These are phyloP conservation scores for Clathrus columnatus DNA, from an alignment of 768 basidiomycete genomes.

Conservation along the genomic window DNA sequence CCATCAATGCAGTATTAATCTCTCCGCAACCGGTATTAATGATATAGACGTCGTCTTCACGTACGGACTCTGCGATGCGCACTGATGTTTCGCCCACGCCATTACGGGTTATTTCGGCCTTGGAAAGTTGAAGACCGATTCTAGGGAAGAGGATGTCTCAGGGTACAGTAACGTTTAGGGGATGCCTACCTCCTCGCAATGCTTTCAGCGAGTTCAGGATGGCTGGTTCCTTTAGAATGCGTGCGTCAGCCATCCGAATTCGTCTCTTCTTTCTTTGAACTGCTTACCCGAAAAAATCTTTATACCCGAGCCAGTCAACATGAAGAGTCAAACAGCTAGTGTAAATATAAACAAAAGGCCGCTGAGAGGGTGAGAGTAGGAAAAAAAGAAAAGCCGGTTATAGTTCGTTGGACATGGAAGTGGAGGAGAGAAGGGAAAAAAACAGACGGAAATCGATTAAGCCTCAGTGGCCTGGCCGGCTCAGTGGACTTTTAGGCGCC, in stretches of 20 bases:
- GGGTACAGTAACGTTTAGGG: background rate
- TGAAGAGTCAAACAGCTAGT: slow-evolving; percentile 18
- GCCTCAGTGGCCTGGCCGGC: background rate
- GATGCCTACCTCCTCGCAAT: slow-evolving; percentile 75
- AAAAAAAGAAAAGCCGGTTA: slow-evolving; percentile 14
- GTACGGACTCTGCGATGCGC: slow-evolving; percentile 88
- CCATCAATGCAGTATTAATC: slow-evolving; percentile 94
- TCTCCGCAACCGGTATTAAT: slow-evolving; percentile 85
- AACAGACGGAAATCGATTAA: slow-evolving; percentile 19
- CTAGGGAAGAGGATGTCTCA: slow-evolving; percentile 31
- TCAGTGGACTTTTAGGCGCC: too few relatives aligned
- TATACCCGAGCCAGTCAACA: slow-evolving; percentile 50
- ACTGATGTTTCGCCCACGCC: slow-evolving; percentile 89
- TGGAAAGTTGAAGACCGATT: slow-evolving; percentile 82
- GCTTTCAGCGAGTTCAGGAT: slow-evolving; percentile 90
- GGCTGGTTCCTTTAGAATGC: slow-evolving; percentile 66
- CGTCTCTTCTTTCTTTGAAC: slow-evolving; percentile 6
- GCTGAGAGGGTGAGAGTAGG: slow-evolving; percentile 14
- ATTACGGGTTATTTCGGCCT: slow-evolving; percentile 80
- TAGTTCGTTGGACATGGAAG: slow-evolving; percentile 12
- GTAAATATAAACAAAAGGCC: background rate
- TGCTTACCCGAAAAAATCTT: slow-evolving; percentile 50
- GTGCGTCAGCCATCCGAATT: slow-evolving; percentile 1
- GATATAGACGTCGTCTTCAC: slow-evolving; percentile 98
- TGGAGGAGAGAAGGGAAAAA: slow-evolving; percentile 18